phyloP scores from a whole-genome alignment of 1,284 basidiomycete genomes.

The Irpex lacteus region DNA sequence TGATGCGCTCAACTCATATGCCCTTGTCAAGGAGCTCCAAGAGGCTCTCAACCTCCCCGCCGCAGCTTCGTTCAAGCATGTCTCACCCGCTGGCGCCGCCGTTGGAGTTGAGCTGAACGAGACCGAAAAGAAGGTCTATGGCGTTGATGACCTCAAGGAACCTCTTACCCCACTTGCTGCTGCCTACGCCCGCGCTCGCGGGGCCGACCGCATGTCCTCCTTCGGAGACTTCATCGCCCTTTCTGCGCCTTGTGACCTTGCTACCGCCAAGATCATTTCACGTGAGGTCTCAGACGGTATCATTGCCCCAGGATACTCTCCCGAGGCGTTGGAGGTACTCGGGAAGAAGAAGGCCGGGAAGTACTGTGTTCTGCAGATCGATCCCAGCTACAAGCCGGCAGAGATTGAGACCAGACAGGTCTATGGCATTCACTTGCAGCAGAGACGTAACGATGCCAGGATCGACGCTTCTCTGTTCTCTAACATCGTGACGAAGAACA shows the following conservation, averaged over 20 bases:
- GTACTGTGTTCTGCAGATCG: conserved; percentile 97
- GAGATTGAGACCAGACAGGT: conserved; percentile 92
- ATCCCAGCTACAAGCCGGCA: conserved; percentile 75
- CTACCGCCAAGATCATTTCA: conserved; percentile 95
- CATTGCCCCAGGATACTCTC: conserved; percentile 91
- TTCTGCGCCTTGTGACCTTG: conserved; percentile 88
- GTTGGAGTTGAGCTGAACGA: conserved; percentile 86
- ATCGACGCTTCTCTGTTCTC: conserved; percentile 82
- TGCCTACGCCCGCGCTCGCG: conserved; percentile 95
- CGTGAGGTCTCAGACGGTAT: conserved; percentile 98
- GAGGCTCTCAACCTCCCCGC: conserved; percentile 87
- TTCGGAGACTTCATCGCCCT: conserved; percentile 99
- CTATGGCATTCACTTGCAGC: conserved; percentile 90
- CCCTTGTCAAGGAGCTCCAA: conserved; percentile 92
- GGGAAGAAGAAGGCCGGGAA: conserved; percentile 98
- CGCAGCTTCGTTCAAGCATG: conserved; percentile 99
- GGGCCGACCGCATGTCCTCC: conserved; percentile 96
- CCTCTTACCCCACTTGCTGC: conserved; percentile 86
- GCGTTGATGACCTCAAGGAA: conserved; percentile 93
- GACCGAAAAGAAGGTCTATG: conserved; percentile 92
- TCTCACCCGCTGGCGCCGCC: conserved; percentile 96
- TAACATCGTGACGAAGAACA: conserved; percentile 89
- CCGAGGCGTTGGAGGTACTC: conserved; percentile 88
- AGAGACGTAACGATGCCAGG: conserved; percentile 89
- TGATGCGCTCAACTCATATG: conserved; percentile 96